Evolutionary conservation across 1,284 basidiomycete species (phyloP).

Genomic region (Trametes hirsuta): DNA sequence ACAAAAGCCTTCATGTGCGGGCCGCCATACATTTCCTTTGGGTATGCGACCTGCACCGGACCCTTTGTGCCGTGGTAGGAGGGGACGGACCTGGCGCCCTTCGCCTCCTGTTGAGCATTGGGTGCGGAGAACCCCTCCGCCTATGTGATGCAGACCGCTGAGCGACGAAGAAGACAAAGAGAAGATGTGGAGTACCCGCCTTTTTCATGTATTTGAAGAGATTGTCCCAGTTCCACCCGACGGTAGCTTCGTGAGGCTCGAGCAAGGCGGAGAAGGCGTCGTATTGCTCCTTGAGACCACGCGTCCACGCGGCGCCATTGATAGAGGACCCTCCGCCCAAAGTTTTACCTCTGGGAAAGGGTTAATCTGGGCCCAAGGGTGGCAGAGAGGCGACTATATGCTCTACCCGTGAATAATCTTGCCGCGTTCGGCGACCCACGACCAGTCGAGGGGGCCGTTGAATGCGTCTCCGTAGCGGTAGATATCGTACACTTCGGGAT

Average conservation of each 20-base stretch:
- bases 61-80: slow-evolving; percentile 57
- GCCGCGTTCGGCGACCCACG: slow-evolving; percentile 51
- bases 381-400: slow-evolving; percentile 11
- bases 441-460: slow-evolving; percentile 50
- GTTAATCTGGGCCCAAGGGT: too few relatives aligned
- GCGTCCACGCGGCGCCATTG: slow-evolving; percentile 62
- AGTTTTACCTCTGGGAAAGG: slow-evolving; percentile 40
- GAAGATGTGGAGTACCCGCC: slow-evolving; percentile 23
- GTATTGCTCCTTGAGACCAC: slow-evolving; percentile 59
- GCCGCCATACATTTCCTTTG: slow-evolving; percentile 58
- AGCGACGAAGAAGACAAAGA: background rate
- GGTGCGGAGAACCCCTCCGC: slow-evolving; percentile 60
- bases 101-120: slow-evolving; percentile 47
- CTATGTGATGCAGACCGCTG: slow-evolving; percentile 26
- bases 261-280: slow-evolving; percentile 58
- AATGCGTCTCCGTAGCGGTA: slow-evolving; percentile 53
- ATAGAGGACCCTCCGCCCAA: slow-evolving; percentile 63
- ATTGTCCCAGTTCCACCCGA: slow-evolving; percentile 62
- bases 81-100: slow-evolving; percentile 49
- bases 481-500: slow-evolving; percentile 52
- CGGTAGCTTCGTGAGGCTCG: slow-evolving; percentile 46
- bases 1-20: slow-evolving; percentile 57
- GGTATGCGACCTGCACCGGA: slow-evolving; percentile 55
- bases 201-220: slow-evolving; percentile 54
- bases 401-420: slow-evolving; percentile 48